Base-by-base conservation (phyloP, 2,329 filamentous ascomycete species). In the Orbilia blumenaviensis region DNA sequence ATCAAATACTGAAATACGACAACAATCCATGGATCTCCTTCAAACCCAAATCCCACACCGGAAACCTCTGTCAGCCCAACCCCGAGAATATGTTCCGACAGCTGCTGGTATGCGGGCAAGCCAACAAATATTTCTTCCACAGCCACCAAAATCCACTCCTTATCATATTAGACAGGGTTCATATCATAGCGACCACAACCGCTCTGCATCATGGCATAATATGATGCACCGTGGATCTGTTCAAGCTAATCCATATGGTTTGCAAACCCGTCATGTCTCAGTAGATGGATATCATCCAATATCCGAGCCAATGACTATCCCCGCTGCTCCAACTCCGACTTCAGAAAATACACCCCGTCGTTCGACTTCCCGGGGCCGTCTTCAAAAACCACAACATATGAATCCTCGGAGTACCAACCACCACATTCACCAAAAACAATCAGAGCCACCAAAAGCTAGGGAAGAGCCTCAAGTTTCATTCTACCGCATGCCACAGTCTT, bases 381-480 rank as follows among this genome's bases (percentile, higher is more conserved):
- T 75, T 54, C 71, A 75, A 52, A 75, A 68, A 16, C 71, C 71
- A 5, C 71, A 75, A 18, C 34, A 68, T 63, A 32, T 75, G 14
- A 68, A 63, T 36, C 63, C 63, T n/a, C 44, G 58, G n/a, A 63
- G 16, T 12, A 36, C 21, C 12, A 50, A 3, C 10, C 32, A 56
- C 16, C 44, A 46, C 10, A 34, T n/a, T 7, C 71, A 60, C 23
- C 71, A 61, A 32, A 46, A 34, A n/a, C 62, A 36, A 29, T 23
- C 38, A 2, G 46, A 64, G 12, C 18, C 23, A 12, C 36, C 14
- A 21, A 52, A 18, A 42, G 14, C 61, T 16, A n/a, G 18, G 6
- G 69, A 75, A n/a, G 52, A 68, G 25, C 41, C 67, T n/a, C 67
- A 41, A 60, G 52, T 72, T 38, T 75, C 71, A 9, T 75, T 75